Conservation (phyloP, 1,284 basidiomycete species). For the Pseudozyma sp. region DNA sequence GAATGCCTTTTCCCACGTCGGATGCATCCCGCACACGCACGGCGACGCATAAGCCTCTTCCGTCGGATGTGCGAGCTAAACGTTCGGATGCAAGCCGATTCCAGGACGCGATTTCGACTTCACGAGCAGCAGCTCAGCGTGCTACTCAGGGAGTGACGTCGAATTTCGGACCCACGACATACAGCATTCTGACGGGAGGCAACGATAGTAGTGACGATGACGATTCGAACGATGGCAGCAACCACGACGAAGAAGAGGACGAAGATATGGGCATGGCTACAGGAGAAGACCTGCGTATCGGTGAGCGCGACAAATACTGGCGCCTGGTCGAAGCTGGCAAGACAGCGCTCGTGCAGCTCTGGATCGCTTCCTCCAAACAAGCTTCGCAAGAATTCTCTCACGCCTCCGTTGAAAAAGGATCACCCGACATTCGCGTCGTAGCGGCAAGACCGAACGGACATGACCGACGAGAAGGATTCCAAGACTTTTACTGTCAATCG, state of each 20-base stretch:
- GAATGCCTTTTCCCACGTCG: not conserved
- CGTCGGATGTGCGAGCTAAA: constrained; percentile 15
- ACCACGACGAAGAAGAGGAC: not conserved
- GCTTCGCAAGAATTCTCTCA: too few species aligned
- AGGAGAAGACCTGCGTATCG: constrained; percentile 24
- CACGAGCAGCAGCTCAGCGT: constrained; percentile 9
- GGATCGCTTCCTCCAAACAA: constrained; percentile 8
- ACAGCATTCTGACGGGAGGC: not conserved
- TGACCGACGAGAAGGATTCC: constrained; percentile 40
- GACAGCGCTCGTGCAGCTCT: constrained; percentile 23
- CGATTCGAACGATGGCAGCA: not conserved
- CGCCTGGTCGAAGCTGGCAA: constrained; percentile 27
- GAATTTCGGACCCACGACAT: not conserved
- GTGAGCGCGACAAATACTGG: constrained; percentile 37
- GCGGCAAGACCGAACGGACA: constrained; percentile 33
- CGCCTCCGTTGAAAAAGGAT: not conserved
- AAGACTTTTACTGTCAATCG: constrained; percentile 45
- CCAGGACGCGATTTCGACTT: not conserved
- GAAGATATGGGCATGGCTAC: not conserved
- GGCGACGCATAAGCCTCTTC: not conserved
- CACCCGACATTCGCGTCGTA: constrained; percentile 35
- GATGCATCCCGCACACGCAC: not conserved
- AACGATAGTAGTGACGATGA: not conserved
- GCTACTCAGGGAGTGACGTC: not conserved
- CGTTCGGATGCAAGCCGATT: constrained; percentile 12